A percentile compares a stretch with the other conserved stretches of the same genome.
Conservation (phyloP, 306 rosid species). For the Cajanus cajan region DNA sequence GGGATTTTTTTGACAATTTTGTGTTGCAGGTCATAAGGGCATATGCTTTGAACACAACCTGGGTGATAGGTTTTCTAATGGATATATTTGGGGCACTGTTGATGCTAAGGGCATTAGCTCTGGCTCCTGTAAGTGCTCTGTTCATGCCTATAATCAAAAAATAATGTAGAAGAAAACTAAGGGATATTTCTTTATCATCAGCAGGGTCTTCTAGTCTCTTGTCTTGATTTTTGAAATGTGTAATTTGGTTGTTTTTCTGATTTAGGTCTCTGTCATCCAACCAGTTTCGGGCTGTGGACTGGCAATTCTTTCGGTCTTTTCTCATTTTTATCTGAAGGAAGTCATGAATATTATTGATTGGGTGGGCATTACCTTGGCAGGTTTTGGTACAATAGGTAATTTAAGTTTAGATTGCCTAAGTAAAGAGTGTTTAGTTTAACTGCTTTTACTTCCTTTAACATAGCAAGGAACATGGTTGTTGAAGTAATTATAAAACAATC, state of each 20-base stretch:
- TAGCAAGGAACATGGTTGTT: neutral
- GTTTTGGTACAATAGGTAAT: constrained; percentile 97
- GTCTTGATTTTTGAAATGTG: neutral
- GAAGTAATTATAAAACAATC: neutral
- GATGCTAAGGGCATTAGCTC: constrained; percentile 90
- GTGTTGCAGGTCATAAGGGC: constrained; percentile 78
- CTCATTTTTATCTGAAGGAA: constrained; percentile 96
- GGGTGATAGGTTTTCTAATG: constrained; percentile 87
- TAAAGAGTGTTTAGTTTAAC: neutral
- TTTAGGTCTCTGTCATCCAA: constrained; percentile 90
- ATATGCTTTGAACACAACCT: constrained; percentile 78
- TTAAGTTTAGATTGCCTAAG: constrained; percentile 46
- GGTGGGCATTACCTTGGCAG: constrained; percentile 88
- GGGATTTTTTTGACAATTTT: neutral
- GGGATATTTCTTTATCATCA: neutral
- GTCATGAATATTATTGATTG: constrained; percentile 92
- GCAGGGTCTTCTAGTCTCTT: constrained; percentile 2
- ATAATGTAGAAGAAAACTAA: neutral
- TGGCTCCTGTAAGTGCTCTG: constrained; percentile 81
- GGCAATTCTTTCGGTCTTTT: constrained; percentile 89
- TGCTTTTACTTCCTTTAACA: neutral
- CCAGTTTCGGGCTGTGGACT: constrained; percentile 98
- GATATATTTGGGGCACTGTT: constrained; percentile 88
- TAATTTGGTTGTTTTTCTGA: constrained; percentile 32
- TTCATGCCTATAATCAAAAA: neutral